Percentiles rank a stretch among this genome's conserved stretches.
Evolutionary conservation across 1,284 basidiomycete genomes (phyloP).

Genomic region (Marasmius fiardii): DNA sequence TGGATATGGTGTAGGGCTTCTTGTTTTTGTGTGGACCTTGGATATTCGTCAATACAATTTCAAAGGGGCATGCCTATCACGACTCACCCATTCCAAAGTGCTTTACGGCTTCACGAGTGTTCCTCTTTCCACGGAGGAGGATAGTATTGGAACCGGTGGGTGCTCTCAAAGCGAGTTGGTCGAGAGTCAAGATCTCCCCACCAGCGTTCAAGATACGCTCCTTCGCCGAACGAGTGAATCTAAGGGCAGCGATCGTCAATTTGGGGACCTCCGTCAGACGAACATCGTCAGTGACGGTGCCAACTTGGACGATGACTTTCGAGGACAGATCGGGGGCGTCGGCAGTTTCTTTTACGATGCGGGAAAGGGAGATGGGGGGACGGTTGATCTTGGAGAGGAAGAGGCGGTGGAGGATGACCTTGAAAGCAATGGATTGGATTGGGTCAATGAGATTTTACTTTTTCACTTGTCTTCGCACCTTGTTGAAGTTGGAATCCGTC

Average conservation of each 20-base stretch:
- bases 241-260: conserved; percentile 90
- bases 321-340: conserved; percentile 67
- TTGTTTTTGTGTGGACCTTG: conserved; percentile 84
- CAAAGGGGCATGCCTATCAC: neutral
- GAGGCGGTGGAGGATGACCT: conserved; percentile 93
- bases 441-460: neutral
- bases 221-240: conserved; percentile 91
- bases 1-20: conserved; percentile 91
- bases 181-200: conserved; percentile 93
- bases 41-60: neutral
- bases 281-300: conserved; percentile 95
- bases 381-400: conserved; percentile 99
- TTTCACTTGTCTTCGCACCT: conserved; percentile 44
- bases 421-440: conserved; percentile 11
- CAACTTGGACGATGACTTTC: conserved; percentile 90
- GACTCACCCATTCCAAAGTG: conserved; percentile 88
- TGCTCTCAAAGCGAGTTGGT: conserved; percentile 93
- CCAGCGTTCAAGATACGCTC: conserved; percentile 95
- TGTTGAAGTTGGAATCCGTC: conserved; percentile 97
- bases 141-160: conserved; percentile 97
- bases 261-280: conserved; percentile 88
- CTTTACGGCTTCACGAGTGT: conserved; percentile 90
- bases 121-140: conserved; percentile 89
- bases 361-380: conserved; percentile 92
- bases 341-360: conserved; percentile 81